phyloP scores from a whole-genome alignment of 2,329 filamentous ascomycete species.

The Aspergillus udagawae region DNA sequence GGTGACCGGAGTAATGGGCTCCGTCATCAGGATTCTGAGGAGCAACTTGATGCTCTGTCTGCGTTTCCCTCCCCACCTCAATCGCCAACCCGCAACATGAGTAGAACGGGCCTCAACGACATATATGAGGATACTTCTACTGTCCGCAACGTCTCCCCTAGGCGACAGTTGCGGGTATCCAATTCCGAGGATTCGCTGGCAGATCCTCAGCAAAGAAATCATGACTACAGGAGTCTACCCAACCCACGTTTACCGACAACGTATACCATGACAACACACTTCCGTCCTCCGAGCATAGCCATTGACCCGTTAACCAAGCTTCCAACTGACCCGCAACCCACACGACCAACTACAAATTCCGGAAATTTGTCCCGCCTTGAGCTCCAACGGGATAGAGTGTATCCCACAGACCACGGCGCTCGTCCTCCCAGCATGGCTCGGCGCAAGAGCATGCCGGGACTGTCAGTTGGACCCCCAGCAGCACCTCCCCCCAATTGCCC shows the following conservation, averaged over 20 bases:
- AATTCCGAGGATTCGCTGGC: slow-evolving; percentile 28
- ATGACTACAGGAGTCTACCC: neutral
- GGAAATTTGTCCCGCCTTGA: slow-evolving; percentile 1
- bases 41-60: slow-evolving; percentile 14
- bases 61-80: slow-evolving; percentile 28
- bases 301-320: slow-evolving; percentile 2
- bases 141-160: slow-evolving; percentile 11
- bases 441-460: slow-evolving; percentile 32
- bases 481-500: slow-evolving; percentile 33
- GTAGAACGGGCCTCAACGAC: slow-evolving; percentile 20
- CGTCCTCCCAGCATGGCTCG: slow-evolving; percentile 18
- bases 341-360: slow-evolving; percentile 2
- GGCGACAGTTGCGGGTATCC: slow-evolving; percentile 22
- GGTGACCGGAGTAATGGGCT: slow-evolving; percentile 11
- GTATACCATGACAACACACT: slow-evolving; percentile 10
- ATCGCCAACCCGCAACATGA: slow-evolving; percentile 26
- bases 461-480: slow-evolving; percentile 26
- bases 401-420: slow-evolving; percentile 1
- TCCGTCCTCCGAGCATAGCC: slow-evolving; percentile 20
- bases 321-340: slow-evolving; percentile 4
- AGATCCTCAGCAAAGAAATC: neutral
- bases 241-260: slow-evolving; percentile 15
- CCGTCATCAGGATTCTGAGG: slow-evolving; percentile 2
- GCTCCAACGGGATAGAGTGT: slow-evolving; percentile 12
- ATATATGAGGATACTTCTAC: slow-evolving; percentile 15